Conservation (phyloP, 169 alveolate species). For the Theileria sp. region DNA sequence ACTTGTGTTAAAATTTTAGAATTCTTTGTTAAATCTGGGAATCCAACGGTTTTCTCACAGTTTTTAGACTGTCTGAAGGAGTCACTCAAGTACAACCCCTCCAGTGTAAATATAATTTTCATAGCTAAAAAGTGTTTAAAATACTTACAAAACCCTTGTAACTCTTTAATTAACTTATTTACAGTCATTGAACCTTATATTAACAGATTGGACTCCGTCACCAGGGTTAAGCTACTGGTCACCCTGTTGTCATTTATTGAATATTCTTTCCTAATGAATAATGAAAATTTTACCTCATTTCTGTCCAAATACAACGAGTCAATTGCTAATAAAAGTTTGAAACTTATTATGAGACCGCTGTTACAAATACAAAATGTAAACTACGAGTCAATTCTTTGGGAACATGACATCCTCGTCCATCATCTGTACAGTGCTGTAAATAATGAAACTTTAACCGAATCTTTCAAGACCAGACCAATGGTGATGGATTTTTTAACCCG, state of each 20-base stretch:
- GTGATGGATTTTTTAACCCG: neutral
- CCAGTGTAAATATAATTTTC: neutral
- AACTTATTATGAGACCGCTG: constrained; percentile 28
- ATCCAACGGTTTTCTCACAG: neutral
- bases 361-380: constrained; percentile 23
- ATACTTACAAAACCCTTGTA: constrained; percentile 6
- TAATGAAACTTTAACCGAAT: constrained; percentile 19
- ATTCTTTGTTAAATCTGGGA: neutral
- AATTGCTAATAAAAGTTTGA: neutral
- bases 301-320: constrained; percentile 8
- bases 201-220: neutral
- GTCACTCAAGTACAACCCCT: neutral
- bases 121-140: neutral
- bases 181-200: neutral
- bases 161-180: neutral
- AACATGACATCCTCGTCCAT: constrained; percentile 14
- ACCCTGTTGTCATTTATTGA: neutral
- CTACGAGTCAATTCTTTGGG: neutral
- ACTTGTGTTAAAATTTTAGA: constrained; percentile 1
- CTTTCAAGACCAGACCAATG: constrained; percentile 3
- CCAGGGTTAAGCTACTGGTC: neutral
- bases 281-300: neutral
- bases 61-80: neutral
- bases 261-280: constrained; percentile 15
- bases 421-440: constrained; percentile 8